Conservation (phyloP, 163 green algal species). For the Scenedesmus sp. region DNA sequence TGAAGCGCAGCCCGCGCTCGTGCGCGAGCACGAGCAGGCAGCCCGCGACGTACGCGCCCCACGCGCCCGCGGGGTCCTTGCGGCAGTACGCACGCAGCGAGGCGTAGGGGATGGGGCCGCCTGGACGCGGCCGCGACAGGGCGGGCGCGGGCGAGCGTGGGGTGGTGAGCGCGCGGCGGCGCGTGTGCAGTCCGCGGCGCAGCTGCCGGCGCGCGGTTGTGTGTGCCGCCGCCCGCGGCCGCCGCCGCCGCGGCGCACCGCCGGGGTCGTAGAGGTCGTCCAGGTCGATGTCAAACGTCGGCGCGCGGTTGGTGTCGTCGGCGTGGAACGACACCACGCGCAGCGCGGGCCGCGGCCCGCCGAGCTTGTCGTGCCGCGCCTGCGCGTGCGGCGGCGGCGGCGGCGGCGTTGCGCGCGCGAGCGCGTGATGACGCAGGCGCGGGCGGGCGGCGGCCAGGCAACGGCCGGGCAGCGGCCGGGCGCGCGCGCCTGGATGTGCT, state of each 20-base stretch:
- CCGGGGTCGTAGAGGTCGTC: constrained; percentile 59
- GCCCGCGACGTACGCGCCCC: constrained; percentile 93
- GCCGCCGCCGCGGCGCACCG: constrained; percentile 24
- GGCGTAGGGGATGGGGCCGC: constrained; percentile 32
- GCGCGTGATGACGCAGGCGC: no score
- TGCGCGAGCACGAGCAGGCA: constrained; percentile 84
- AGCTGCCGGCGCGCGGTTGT: not conserved
- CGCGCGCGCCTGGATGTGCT: constrained; percentile 54
- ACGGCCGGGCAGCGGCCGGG: not conserved
- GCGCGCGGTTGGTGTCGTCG: constrained; percentile 64
- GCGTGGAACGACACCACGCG: constrained; percentile 70
- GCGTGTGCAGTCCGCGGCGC: not conserved
- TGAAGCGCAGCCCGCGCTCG: constrained; percentile 55
- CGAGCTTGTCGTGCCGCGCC: constrained; percentile 41
- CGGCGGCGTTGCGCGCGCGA: no score
- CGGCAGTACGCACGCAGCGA: constrained; percentile 35
- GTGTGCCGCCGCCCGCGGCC: not conserved
- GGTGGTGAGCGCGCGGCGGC: not conserved
- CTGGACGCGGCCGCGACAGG: no score
- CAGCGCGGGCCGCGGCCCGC: constrained; percentile 47
- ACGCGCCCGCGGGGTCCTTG: constrained; percentile 56
- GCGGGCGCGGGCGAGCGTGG: not conserved
- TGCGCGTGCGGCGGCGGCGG: not conserved
- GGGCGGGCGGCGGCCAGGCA: no score
- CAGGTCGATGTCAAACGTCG: constrained; percentile 77